Evolutionary conservation across 805 yeast species (phyloP), one percentile per base, ranked within the genome.

Genomic region (Candida hispaniensis): DNA sequence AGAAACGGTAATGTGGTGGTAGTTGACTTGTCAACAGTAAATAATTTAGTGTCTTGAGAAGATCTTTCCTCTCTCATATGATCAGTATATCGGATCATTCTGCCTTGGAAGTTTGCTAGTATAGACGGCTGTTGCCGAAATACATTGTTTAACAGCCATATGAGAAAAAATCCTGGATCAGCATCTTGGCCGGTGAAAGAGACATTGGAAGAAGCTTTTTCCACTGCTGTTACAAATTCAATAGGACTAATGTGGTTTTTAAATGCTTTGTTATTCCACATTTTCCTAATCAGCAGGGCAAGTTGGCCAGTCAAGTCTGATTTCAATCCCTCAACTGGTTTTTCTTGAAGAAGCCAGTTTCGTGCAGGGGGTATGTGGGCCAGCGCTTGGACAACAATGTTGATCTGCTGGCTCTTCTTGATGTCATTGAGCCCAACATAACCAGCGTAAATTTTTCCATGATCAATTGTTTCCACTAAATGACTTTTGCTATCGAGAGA

Each of bases 71-170:
- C 43, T n/a, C n/a, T n/a, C 6, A 55, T 38, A 12, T 39, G 42
- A 14, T 53, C 54, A 13, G 63, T 40, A 36, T 51, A 50, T 5
- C 64, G 49, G 30, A 48, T 41, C 1, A 79, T 36, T 18, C 57
- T 61, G 0, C 91, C 91, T 44, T 71, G 82, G 38, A 74, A 64
- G n/a, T n/a, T n/a, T n/a, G n/a, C n/a, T n/a, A n/a, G n/a, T n/a
- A n/a, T n/a, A n/a, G n/a, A n/a, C n/a, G n/a, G n/a, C n/a, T n/a
- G n/a, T n/a, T n/a, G n/a, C n/a, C n/a, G n/a, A n/a, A n/a, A n/a
- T 1, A 59, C 41, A 10, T 55, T 47, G 52, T 51, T 27, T 10
- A 79, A 41, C 8, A 79, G 36, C 83, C 86, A 79, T 5, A 66
- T 45, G 4, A 77, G 44, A 41, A 79, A 71, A 9, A 56, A 56